These are phyloP conservation scores for Penicillium turbatum DNA, from an alignment of 495 filamentous ascomycete genomes.

Conservation along the genomic window DNA sequence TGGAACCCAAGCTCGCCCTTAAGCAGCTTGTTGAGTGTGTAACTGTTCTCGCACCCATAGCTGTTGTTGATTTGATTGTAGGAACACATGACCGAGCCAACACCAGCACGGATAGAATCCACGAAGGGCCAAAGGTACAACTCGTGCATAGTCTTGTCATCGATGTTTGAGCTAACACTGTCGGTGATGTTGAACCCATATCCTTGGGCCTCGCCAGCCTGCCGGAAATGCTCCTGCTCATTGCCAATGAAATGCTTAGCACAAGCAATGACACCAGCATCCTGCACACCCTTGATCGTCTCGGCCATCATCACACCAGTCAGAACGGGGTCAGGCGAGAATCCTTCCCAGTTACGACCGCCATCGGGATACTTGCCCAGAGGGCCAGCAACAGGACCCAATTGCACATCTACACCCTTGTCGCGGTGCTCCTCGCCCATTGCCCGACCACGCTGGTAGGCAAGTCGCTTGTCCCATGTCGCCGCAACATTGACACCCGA, in stretches of 20 bases:
- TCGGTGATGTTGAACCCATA: constrained; percentile 64
- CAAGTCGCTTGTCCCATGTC: constrained; percentile 69
- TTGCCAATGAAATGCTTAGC: constrained; percentile 80
- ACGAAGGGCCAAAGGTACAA: constrained; percentile 88
- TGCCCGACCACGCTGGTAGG: constrained; percentile 69
- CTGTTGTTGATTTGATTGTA: constrained; percentile 84
- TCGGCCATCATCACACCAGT: constrained; percentile 69
- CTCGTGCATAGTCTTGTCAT: constrained; percentile 94
- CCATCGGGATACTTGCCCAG: constrained; percentile 68
- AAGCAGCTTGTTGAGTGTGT: constrained; percentile 73
- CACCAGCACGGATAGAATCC: constrained; percentile 69
- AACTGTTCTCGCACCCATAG: constrained; percentile 66
- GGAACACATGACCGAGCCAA: constrained; percentile 88
- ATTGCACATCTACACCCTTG: constrained; percentile 79
- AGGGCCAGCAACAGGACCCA: constrained; percentile 89
- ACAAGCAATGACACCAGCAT: constrained; percentile 74
- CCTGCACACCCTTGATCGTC: constrained; percentile 77
- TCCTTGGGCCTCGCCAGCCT: constrained; percentile 55
- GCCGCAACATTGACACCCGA: constrained; percentile 79
- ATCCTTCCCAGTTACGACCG: constrained; percentile 82
- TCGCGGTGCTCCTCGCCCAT: constrained; percentile 76
- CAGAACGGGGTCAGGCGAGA: constrained; percentile 69
- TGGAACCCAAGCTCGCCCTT: constrained; percentile 94
- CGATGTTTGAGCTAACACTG: constrained; percentile 73
- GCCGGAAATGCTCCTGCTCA: constrained; percentile 79